These are phyloP conservation scores for Glutinoglossum americanum DNA, from an alignment of 495 filamentous ascomycete genomes.

Conservation along the genomic window DNA sequence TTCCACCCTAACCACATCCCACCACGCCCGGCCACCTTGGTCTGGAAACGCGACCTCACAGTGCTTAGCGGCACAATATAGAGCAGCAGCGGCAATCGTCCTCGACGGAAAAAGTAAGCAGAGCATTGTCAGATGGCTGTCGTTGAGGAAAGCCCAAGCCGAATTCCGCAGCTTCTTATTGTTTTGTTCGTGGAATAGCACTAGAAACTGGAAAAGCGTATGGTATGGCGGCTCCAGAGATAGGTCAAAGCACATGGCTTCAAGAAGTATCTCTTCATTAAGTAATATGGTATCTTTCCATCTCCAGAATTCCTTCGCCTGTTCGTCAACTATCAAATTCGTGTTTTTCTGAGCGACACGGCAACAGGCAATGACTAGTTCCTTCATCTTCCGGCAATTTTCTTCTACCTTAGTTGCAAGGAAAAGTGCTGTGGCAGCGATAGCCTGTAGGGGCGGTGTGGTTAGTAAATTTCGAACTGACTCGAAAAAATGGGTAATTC, in stretches of 20 bases:
- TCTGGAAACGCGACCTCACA: slow-evolving; percentile 51
- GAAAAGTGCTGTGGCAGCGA: slow-evolving; percentile 76
- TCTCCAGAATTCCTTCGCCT: slow-evolving; percentile 89
- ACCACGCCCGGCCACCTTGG: slow-evolving; percentile 65
- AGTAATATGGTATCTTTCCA: slow-evolving; percentile 86
- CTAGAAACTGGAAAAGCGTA: slow-evolving; percentile 55
- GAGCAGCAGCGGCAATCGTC: slow-evolving; percentile 62
- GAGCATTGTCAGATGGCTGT: slow-evolving; percentile 60
- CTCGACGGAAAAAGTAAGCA: slow-evolving; percentile 62
- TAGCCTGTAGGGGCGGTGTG: slow-evolving; percentile 14
- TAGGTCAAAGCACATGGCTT: slow-evolving; percentile 84
- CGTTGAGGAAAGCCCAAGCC: slow-evolving; percentile 82
- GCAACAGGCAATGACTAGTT: slow-evolving; percentile 77
- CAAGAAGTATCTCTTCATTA: slow-evolving; percentile 78
- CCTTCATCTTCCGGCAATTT: slow-evolving; percentile 79
- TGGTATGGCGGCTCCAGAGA: slow-evolving; percentile 69
- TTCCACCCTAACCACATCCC: slow-evolving; percentile 46
- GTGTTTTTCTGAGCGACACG: slow-evolving; percentile 88
- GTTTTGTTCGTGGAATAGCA: slow-evolving; percentile 42
- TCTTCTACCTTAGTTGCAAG: slow-evolving; percentile 94
- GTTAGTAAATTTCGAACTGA: slow-evolving; percentile 1
- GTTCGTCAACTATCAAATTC: slow-evolving; percentile 71
- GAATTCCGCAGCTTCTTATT: slow-evolving; percentile 60
- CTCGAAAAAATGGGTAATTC: background rate
- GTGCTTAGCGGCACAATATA: slow-evolving; percentile 64